Evolutionary conservation across 2,329 filamentous ascomycete species (phyloP).

Genomic region (Rhynchosporium agropyri): DNA sequence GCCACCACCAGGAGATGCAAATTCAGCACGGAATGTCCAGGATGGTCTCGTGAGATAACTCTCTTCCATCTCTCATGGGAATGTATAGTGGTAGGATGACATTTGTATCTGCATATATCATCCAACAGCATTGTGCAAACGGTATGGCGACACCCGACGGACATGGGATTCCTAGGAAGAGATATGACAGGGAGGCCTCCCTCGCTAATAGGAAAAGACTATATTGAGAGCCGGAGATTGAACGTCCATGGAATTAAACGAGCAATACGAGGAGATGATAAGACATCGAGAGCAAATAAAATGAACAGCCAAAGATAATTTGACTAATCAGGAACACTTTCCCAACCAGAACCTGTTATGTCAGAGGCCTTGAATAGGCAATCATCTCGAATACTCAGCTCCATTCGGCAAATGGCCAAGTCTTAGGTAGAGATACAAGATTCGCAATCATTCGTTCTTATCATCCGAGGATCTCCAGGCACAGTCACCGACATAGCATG

Average conservation of each 20-base stretch:
- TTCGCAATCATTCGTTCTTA: background rate
- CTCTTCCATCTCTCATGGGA: no score
- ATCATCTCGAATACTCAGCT: slow-evolving; percentile 1
- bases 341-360: background rate
- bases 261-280: background rate
- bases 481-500: background rate
- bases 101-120: no score
- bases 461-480: background rate
- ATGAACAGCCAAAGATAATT: background rate
- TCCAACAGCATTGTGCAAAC: no score
- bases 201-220: no score
- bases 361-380: background rate
- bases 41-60: no score
- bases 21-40: no score
- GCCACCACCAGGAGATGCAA: no score
- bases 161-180: no score
- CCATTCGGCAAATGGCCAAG: background rate
- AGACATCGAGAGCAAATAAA: background rate
- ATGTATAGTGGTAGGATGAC: no score
- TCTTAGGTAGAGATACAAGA: background rate
- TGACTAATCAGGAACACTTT: background rate
- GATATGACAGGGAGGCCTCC: no score
- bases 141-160: no score
- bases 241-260: background rate
- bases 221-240: no score